Conservation (phyloP, 2,329 filamentous ascomycete species). For the Epichloe gansuensis region DNA sequence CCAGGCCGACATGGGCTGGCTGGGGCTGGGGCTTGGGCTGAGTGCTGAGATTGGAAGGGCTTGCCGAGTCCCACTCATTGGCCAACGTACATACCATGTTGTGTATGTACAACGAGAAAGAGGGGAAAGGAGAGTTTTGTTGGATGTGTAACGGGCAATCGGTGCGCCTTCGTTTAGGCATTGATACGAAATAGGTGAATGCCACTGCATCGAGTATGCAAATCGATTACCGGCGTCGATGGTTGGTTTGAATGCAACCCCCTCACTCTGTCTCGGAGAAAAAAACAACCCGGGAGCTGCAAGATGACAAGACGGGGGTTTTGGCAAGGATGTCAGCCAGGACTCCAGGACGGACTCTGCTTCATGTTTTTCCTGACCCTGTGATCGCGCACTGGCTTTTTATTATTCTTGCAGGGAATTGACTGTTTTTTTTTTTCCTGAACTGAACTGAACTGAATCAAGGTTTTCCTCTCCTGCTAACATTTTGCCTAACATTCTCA, state of each 20-base stretch:
- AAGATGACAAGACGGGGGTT: not conserved
- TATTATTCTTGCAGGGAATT: too few species aligned
- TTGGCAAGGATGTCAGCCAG: not conserved
- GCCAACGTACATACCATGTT: too few species aligned
- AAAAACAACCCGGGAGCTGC: not conserved
- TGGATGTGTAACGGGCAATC: not conserved
- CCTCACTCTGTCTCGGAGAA: not conserved
- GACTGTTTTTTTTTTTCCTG: too few species aligned
- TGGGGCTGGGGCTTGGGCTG: not conserved
- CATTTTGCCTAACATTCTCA: too few species aligned
- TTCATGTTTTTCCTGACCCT: too few species aligned
- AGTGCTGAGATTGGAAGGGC: not conserved
- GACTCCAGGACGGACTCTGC: not conserved
- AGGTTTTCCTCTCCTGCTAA: too few species aligned
- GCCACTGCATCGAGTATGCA: not conserved
- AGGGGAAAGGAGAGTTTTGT: too few species aligned
- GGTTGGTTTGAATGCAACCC: too few species aligned
- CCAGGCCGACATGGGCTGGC: not conserved
- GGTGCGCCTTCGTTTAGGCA: not conserved
- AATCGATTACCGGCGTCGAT: not conserved
- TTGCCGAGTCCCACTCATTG: not conserved
- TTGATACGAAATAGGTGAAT: not conserved
- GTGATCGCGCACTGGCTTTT: too few species aligned
- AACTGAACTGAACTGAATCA: too few species aligned
- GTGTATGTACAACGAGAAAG: too few species aligned